phyloP scores from a whole-genome alignment of 805 yeast species.

The Torulaspora gathmanii region DNA sequence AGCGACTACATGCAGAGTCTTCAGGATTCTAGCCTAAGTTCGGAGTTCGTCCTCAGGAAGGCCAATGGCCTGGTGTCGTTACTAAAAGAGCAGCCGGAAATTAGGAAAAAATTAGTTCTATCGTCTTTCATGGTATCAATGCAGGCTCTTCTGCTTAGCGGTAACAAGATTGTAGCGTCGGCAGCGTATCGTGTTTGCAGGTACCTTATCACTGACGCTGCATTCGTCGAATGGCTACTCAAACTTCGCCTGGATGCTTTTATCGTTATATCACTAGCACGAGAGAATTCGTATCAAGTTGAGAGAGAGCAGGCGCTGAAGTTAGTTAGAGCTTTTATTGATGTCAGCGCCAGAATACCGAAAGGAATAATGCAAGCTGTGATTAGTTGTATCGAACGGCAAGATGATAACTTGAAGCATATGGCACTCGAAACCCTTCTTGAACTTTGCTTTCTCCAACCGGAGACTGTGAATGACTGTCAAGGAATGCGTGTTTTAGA shows the following conservation, averaged over 20 bases:
- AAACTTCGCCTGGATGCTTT: constrained; percentile 56
- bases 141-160: constrained; percentile 55
- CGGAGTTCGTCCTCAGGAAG: constrained; percentile 40
- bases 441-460: constrained; percentile 47
- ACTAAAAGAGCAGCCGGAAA: constrained; percentile 51
- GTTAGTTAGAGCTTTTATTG: constrained; percentile 58
- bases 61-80: constrained; percentile 63
- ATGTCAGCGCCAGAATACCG: constrained; percentile 53
- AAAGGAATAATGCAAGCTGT: constrained; percentile 65
- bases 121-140: constrained; percentile 54
- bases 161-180: constrained; percentile 58
- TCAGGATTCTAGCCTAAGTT: constrained; percentile 27
- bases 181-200: constrained; percentile 74
- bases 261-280: constrained; percentile 59
- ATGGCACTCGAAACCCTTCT: constrained; percentile 53
- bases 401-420: constrained; percentile 47
- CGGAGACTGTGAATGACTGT: constrained; percentile 43
- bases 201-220: constrained; percentile 51
- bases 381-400: constrained; percentile 57
- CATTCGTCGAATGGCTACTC: constrained; percentile 51
- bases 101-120: constrained; percentile 60
- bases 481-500: constrained; percentile 45
- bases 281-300: constrained; percentile 47
- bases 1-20: constrained; percentile 36
- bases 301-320: constrained; percentile 79